Base-by-base conservation (phyloP, 1,284 basidiomycete species). In the Ganoderma boninense region DNA sequence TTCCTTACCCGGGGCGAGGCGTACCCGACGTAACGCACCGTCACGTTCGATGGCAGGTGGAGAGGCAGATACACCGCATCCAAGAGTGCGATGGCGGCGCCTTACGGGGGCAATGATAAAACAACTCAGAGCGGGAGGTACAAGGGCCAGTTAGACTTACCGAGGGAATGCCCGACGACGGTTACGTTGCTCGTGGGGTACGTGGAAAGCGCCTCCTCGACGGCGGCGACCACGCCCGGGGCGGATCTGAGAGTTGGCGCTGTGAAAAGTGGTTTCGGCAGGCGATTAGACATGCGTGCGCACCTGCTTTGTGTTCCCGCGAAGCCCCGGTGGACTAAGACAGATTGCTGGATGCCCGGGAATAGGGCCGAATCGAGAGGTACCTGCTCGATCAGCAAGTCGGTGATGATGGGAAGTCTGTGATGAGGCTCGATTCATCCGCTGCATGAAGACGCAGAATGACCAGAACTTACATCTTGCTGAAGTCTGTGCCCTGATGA, bases 311-410 rank as follows among this genome's bases (percentile, higher is more conserved):
- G 89, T 16, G 83, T 82, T 14, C 82, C 75, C 2, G 72, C 78
- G 77, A 91, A 92, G 10, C 89, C 89, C n/a, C 75, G 77, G 75
- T 92, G 89, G 0, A 86, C 87, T 69, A 82, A 54, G 29, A 90
- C 82, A 7, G 74, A 71, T 0, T 80, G 77, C 29, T 81, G 75
- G 46, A 90, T 66, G 0, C 86, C 86, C 13, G 89, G 89, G 80
- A 92, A 92, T 16, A 90, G 78, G 0, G 77, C 77, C 1, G 83
- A 49, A 71, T 86, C 80, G 40, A 84, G 78, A 1, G 69, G 69
- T 3, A 71, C 75, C 52, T 86, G 74, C 71, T 82, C 75, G 73
- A 89, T 77, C 62, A 87, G 81, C 0, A 78, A 78, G 74, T 92
- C 89, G 7, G 87, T 78, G 78, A 40, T 81, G 62, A 35, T 77